Base-by-base conservation (phyloP, 2,329 filamentous ascomycete species). In the Domatiomyces globalis region DNA sequence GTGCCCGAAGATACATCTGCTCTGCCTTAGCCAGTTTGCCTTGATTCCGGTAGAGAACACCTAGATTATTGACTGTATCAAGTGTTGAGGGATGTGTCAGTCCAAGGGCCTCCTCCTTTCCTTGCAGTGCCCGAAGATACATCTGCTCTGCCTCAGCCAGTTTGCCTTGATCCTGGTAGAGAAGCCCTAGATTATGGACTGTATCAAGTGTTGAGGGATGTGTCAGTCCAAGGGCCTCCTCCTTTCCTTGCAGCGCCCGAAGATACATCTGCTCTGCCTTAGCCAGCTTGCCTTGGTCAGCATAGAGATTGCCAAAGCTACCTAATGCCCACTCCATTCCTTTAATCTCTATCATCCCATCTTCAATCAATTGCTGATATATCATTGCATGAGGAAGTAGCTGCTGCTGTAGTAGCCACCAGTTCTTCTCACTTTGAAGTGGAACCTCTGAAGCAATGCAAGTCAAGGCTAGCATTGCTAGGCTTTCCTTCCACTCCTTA, bases 71-170 rank as follows among this genome's bases (percentile, higher is more conserved):
- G 22, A 54, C 49, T 29, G 51, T 55, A n/a, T 20, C 5, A 7
- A 62, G 54, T n/a, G 59, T 63, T 5, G 48, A 58, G 15, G 19
- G 47, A 50, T 63, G 56, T 43, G 61, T 54, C 19, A 50, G 45
- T 19, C 53, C 53, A n/a, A 50, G 45, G 27, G 48, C 47, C 47
- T 55, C 51, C 48, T 54, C 46, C 7, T 51, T 20, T 18, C 52
- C 53, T n/a, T 22, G 12, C 18, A 57, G 49, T 43, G 59, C 63
- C 49, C 54, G 59, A 44, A 49, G 42, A 46, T 57, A 60, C 55
- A 64, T 61, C 49, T 51, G n/a, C 46, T 63, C 54, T 42, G 60
- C 62, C 51, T 49, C 57, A 58, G 52, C 45, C 17, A 61, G 56
- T 56, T 60, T 60, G 43, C 58, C 58, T 48, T 61, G 59, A 18